Percentiles rank a stretch among this genome's conserved stretches.
Conservation (phyloP, 306 rosid species). For the Rosa persica region DNA sequence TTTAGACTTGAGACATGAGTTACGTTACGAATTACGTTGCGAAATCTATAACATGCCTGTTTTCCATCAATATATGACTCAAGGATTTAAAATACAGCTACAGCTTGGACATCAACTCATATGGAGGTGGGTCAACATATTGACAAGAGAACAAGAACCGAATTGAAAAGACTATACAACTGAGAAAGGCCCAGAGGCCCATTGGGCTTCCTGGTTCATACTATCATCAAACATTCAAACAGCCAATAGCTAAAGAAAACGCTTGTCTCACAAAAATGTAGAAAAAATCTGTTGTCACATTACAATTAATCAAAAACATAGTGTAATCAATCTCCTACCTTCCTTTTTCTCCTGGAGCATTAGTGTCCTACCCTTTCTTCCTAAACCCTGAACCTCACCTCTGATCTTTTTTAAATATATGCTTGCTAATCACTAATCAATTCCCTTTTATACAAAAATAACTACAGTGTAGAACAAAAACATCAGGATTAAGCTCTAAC, state of each 20-base stretch:
- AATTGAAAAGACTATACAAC: neutral
- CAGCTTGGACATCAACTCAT: neutral
- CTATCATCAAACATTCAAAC: neutral
- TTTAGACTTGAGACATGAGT: too few relatives aligned
- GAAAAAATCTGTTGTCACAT: neutral
- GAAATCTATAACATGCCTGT: neutral
- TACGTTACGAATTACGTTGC: neutral
- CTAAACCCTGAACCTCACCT: neutral
- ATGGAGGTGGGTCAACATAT: neutral
- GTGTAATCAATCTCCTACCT: neutral
- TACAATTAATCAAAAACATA: neutral
- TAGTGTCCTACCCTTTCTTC: conserved; percentile 4
- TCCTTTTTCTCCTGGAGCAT: neutral
- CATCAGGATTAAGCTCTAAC: conserved; percentile 22
- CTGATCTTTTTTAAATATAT: neutral
- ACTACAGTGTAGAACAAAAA: neutral
- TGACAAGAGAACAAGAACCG: neutral
- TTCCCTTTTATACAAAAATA: neutral
- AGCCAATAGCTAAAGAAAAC: neutral
- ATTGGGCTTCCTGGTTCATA: neutral
- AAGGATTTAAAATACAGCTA: neutral
- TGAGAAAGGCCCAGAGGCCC: neutral
- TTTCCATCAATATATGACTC: too few relatives aligned
- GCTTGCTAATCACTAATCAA: neutral
- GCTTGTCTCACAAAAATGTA: neutral